These are phyloP conservation scores for Xerocomellus amylosporus DNA, from an alignment of 768 basidiomycete species.

Conservation along the genomic window DNA sequence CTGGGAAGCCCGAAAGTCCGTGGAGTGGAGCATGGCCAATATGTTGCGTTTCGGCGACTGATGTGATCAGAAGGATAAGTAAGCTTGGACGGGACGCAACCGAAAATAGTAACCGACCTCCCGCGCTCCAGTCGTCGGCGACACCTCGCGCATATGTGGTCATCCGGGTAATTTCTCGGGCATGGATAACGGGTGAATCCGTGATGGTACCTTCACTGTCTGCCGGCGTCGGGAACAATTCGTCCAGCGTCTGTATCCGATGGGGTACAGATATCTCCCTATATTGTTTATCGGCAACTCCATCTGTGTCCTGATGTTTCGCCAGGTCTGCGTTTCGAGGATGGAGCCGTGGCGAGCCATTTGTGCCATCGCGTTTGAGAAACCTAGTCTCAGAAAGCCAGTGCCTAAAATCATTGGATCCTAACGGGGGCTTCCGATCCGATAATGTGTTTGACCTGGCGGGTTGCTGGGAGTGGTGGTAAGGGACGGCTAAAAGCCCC, in stretches of 20 bases:
- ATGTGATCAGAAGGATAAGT: conserved; percentile 2
- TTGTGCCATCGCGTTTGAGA: conserved; percentile 20
- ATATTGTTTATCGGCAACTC: conserved; percentile 2
- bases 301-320: conserved; percentile 9
- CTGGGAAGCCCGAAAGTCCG: conserved; percentile 28
- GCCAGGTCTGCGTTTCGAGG: conserved; percentile 14
- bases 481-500: conserved; percentile 30
- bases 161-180: conserved; percentile 10
- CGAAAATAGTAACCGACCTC: conserved; percentile 14
- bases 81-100: conserved; percentile 5
- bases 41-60: conserved; percentile 12
- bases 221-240: conserved; percentile 22
- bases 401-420: conserved; percentile 28
- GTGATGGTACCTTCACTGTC: conserved; percentile 5
- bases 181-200: conserved; percentile 30
- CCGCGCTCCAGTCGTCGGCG: conserved; percentile 10
- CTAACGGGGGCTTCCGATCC: conserved; percentile 15
- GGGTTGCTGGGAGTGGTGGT: conserved; percentile 14
- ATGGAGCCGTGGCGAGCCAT: conserved; percentile 11
- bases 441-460: conserved; percentile 3
- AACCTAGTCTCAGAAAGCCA: conserved; percentile 32
- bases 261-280: conserved; percentile 5
- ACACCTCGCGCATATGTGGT: conserved; percentile 7
- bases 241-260: conserved; percentile 23
- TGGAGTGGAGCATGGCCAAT: conserved; percentile 16